Base-by-base conservation (phyloP, 306 rosid species). In the Leucaena leucocephala region DNA sequence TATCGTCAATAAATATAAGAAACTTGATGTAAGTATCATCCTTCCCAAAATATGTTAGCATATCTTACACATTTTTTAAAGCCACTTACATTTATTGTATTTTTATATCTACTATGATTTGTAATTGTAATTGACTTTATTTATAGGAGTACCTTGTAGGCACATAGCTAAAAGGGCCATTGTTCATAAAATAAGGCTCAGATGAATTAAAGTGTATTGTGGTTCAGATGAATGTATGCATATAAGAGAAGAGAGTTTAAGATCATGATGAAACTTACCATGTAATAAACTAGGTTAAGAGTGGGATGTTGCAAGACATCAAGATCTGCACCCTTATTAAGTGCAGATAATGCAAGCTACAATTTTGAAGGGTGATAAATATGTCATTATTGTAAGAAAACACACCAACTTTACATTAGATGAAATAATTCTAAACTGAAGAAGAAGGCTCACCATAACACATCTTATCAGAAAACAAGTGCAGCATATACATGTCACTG, bases 401-500 rank as follows among this genome's bases (percentile, higher is more conserved):
- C 35, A 46, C 39, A 10, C 27, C 27, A 43, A 36, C 49, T 68
- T 55, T 3, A 69, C 13, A 45, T 22, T 22, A 1, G 55, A 4
- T 4, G 38, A 10, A 34, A 12, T 68, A 17, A 40, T 40, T 74
- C 61, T 66, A 33, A 78, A 43, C 66, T 43, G 77, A 72, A 78
- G 71, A 71, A 48, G 78, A 70, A 46, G 76, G 81, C 97, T 89
- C 67, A 92, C 97, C 90, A 90, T 74, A 71, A 63, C 40, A 83
- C 97, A 90, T 89, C 97, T 84, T 82, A 92, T 89, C 83, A 90
- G 15, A 87, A 92, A 92, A 80, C 96, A 89, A 38, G 89, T 77
- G 82, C 90, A 92, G 62, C 97, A 92, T 50, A 92, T 85, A 42
- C 81, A 78, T 44, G 97, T 92, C 69, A 92, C 92, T 13, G 85